A percentile compares a stretch with the other conserved stretches of the same genome.
phyloP scores from a whole-genome alignment of 139 green algal species.

The Coccomyxa sp. region DNA sequence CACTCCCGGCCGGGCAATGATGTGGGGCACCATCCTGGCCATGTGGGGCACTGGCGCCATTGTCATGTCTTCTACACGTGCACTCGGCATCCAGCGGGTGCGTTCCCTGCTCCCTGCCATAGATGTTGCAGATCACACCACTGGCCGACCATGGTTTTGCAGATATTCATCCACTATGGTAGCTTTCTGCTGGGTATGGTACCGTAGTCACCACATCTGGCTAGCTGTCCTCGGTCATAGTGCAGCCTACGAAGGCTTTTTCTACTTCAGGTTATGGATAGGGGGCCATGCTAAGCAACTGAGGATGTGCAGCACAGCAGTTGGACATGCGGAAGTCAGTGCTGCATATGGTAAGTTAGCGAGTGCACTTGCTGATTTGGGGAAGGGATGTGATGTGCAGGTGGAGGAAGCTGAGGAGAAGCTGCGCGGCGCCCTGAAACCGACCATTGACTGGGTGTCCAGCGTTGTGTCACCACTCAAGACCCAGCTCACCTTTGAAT shows the following conservation, averaged over 20 bases:
- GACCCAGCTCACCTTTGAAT: not conserved
- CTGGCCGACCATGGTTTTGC: no score
- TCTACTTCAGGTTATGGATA: not conserved
- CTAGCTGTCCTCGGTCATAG: not conserved
- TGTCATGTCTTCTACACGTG: slow-evolving; percentile 16
- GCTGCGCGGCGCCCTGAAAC: not conserved
- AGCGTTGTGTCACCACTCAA: not conserved
- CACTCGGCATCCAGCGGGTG: slow-evolving; percentile 26
- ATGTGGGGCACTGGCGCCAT: slow-evolving; percentile 45
- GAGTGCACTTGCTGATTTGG: not conserved
- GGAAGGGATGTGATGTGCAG: not conserved
- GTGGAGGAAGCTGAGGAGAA: not conserved
- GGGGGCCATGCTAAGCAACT: not conserved
- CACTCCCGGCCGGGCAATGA: slow-evolving; percentile 27
- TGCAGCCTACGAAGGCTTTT: not conserved
- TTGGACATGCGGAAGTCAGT: not conserved
- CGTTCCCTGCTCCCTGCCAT: no score
- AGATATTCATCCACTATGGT: not conserved
- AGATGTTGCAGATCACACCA: no score
- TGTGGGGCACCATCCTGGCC: slow-evolving; percentile 48
- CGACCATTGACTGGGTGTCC: not conserved
- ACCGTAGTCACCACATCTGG: not conserved
- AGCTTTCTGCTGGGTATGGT: not conserved
- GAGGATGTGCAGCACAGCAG: not conserved
- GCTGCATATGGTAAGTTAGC: not conserved